phyloP scores from a whole-genome alignment of 768 basidiomycete genomes.

The Goffeauzyma gilvescens region DNA sequence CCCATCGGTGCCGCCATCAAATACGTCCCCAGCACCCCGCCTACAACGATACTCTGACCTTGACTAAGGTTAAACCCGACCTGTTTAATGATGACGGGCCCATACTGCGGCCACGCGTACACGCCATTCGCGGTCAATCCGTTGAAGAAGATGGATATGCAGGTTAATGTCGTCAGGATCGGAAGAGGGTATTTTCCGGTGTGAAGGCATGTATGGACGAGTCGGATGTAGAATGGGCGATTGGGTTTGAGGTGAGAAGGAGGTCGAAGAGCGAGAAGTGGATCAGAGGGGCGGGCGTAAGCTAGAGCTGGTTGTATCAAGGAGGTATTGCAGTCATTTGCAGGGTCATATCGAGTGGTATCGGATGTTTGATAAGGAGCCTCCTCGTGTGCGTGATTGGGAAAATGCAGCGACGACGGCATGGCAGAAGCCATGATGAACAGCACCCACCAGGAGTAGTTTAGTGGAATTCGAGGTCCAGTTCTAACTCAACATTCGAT shows the following conservation, averaged over 20 bases:
- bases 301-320: too few species aligned
- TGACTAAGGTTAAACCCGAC: slow-evolving; percentile 22
- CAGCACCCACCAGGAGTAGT: too few species aligned
- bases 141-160: slow-evolving; percentile 18
- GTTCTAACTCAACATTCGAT: too few species aligned
- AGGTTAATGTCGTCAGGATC: slow-evolving; percentile 16
- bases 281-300: slow-evolving; percentile 1
- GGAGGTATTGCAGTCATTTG: too few species aligned
- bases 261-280: slow-evolving; percentile 3
- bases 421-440: too few species aligned
- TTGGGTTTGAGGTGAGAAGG: slow-evolving; percentile 4
- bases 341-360: too few species aligned
- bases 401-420: too few species aligned
- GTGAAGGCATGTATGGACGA: slow-evolving; percentile 4
- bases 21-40: slow-evolving; percentile 29
- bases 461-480: too few species aligned
- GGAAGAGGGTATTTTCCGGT: slow-evolving; percentile 4
- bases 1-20: slow-evolving; percentile 30
- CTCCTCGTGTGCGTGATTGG: too few species aligned
- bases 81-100: slow-evolving; percentile 21
- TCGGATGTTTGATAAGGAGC: too few species aligned
- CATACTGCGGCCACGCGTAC: slow-evolving; percentile 32
- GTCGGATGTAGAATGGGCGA: not conserved
- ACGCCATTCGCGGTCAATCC: slow-evolving; percentile 31
- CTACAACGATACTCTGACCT: slow-evolving; percentile 28